Base-by-base conservation (phyloP, 1,139 yeast genomes). In the Yamadazyma siamensis region DNA sequence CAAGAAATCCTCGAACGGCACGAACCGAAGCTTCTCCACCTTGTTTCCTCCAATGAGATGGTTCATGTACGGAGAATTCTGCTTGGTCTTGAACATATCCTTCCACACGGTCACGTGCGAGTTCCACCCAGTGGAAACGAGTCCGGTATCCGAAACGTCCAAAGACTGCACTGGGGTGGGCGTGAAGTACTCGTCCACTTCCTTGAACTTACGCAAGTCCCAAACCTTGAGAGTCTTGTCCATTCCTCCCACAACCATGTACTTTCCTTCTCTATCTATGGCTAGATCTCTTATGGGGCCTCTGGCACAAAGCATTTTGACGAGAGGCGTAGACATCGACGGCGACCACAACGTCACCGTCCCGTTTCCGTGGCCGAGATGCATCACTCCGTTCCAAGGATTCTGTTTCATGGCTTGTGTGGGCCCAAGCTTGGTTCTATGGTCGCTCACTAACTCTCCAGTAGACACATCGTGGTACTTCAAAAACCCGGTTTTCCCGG, bases 381-480 rank as follows among this genome's bases (percentile, higher is more conserved):
- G 95, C 65, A 89, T 77, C 7, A 91, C 86, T 0, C 97, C 98
- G 53, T 94, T 94, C 83, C 94, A 86, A 2, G 95, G 95, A 53
- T 91, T 94, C 45, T 86, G 95, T 31, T 81, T 69, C 88, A 89
- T 77, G 7, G 94, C 74, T 31, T 79, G 80, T 0, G 96, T 85
- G 9, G 97, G 94, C 0, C 98, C 99, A 39, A 86, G 58, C 54
- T 84, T 87, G 8, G 97, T 88, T 50, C 91, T 72, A 25, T 80
- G 64, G 54, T 91, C 97, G 29, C 89, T 71, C 1, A 89, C 91
- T 26, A 88, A 62, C 29, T 71, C 74, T 38, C 99, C 99, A 0
- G 98, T 91, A 3, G 96, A 82, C 3, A 89, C 95, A 59, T 94
- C 99, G 49, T 89, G 97, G 56, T 87, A 94, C 56, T 86, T 86